Evolutionary conservation across 2,329 filamentous ascomycete genomes (phyloP).

Genomic region (Verticillium tricorpus): DNA sequence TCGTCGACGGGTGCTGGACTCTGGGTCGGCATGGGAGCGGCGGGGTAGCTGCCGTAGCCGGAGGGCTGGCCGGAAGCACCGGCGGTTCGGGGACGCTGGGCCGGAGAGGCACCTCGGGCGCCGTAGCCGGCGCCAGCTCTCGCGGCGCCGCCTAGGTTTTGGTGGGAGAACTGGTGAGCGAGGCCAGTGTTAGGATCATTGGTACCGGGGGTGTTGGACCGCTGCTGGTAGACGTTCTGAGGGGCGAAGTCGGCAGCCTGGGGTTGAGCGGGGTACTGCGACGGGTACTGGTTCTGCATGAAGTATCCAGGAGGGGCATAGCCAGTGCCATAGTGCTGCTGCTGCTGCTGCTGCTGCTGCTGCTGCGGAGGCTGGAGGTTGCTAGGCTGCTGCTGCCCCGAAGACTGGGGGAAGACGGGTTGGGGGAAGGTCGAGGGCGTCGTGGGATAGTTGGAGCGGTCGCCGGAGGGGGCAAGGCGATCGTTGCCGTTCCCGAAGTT

Average conservation of each 20-base stretch:
- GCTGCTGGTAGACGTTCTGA: constrained; percentile 44
- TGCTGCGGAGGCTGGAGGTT: constrained; percentile 35
- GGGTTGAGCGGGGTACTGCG: constrained; percentile 34
- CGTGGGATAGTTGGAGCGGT: constrained; percentile 68
- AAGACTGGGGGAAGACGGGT: constrained; percentile 58
- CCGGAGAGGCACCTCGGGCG: constrained; percentile 62
- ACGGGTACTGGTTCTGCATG: constrained; percentile 52
- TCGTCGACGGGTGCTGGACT: constrained; percentile 60
- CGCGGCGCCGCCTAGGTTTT: constrained; percentile 76
- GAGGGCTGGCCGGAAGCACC: constrained; percentile 61
- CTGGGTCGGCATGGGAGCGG: constrained; percentile 60
- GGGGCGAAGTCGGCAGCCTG: constrained; percentile 46
- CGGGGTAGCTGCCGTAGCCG: constrained; percentile 62
- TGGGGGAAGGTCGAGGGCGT: constrained; percentile 96
- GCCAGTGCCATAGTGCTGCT: constrained; percentile 40
- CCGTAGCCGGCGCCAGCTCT: constrained; percentile 63
- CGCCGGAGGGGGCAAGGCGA: constrained; percentile 54
- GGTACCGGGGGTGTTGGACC: constrained; percentile 54
- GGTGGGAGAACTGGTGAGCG: constrained; percentile 93
- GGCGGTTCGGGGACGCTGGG: constrained; percentile 78
- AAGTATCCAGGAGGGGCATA: constrained; percentile 54
- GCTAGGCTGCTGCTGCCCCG: constrained; percentile 38
- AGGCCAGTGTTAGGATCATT: constrained; percentile 88
- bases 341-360: constrained; percentile 23
- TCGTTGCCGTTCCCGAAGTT: constrained; percentile 65